Evolutionary conservation across 2,329 filamentous ascomycete species (phyloP).

Genomic region (Aspergillaceae sp.): DNA sequence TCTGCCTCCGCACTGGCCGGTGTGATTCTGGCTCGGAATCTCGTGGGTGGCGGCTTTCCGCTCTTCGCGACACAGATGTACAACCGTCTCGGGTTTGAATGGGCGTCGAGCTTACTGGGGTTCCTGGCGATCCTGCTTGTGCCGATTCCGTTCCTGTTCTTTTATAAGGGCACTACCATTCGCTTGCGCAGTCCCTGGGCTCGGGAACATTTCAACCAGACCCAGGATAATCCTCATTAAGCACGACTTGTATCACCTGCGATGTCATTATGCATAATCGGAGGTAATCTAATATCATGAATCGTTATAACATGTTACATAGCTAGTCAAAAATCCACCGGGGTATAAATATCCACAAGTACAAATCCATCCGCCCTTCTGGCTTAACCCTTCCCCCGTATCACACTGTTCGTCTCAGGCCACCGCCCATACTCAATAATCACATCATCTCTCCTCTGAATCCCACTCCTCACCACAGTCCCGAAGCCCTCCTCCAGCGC

Average conservation of each 20-base stretch:
- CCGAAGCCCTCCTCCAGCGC: neutral
- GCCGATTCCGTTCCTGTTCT: constrained; percentile 33
- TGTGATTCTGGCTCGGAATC: constrained; percentile 65
- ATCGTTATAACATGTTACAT: neutral
- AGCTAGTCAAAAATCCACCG: too few species aligned
- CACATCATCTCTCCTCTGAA: neutral
- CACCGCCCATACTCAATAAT: neutral
- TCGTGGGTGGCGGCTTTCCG: constrained; percentile 34
- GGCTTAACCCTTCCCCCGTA: too few species aligned
- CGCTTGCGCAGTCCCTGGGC: constrained; percentile 23
- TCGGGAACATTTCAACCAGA: constrained; percentile 20
- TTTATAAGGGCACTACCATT: constrained; percentile 23
- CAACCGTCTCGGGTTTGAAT: constrained; percentile 25
- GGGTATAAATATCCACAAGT: too few species aligned
- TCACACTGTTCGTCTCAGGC: neutral
- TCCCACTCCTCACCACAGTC: neutral
- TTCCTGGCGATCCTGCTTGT: constrained; percentile 31
- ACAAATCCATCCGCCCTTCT: too few species aligned
- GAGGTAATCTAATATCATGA: neutral
- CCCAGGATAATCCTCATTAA: constrained; percentile 18
- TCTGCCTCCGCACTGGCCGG: constrained; percentile 64
- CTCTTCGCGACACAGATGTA: constrained; percentile 32
- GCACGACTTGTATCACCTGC: neutral
- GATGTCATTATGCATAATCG: neutral
- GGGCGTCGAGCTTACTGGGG: constrained; percentile 31